Percentiles rank a stretch among this genome's conserved stretches.
Conservation (phyloP, 257 asterid species). For the Anisodus tanguticus region DNA sequence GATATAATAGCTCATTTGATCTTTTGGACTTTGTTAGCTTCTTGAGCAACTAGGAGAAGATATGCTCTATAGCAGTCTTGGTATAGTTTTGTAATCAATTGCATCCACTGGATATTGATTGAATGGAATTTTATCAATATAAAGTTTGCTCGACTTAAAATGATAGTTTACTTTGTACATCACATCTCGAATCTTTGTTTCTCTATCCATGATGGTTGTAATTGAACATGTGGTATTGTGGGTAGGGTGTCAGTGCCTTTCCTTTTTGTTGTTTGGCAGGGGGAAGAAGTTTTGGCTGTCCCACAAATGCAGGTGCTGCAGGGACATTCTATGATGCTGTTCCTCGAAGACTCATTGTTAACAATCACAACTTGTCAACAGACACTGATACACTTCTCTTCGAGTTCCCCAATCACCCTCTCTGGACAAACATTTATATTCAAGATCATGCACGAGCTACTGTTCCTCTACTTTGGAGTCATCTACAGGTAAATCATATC, state of each 20-base stretch:
- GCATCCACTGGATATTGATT: constrained; percentile 10
- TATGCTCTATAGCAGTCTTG: not conserved
- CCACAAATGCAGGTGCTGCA: constrained; percentile 84
- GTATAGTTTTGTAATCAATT: not conserved
- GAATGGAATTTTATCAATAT: not conserved
- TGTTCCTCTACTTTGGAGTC: constrained; percentile 89
- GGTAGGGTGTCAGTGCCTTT: constrained; percentile 25
- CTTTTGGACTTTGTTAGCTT: not conserved
- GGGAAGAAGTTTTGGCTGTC: constrained; percentile 91
- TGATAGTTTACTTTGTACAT: constrained; percentile 10
- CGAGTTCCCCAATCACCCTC: constrained; percentile 89
- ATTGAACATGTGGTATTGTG: not conserved
- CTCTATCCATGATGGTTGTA: not conserved
- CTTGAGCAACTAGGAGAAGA: constrained; percentile 16
- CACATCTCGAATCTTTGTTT: constrained; percentile 22
- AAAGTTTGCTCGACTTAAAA: not conserved
- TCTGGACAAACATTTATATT: constrained; percentile 84
- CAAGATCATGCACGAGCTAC: constrained; percentile 69
- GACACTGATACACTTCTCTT: constrained; percentile 77
- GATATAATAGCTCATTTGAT: not conserved
- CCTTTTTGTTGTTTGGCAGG: constrained; percentile 52
- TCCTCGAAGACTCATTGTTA: constrained; percentile 79
- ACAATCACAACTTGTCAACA: constrained; percentile 76
- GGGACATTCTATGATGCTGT: constrained; percentile 91
- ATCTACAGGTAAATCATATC: constrained; percentile 69